Base-by-base conservation (phyloP, 306 rosid species). In the Ormosia semicastrata region DNA sequence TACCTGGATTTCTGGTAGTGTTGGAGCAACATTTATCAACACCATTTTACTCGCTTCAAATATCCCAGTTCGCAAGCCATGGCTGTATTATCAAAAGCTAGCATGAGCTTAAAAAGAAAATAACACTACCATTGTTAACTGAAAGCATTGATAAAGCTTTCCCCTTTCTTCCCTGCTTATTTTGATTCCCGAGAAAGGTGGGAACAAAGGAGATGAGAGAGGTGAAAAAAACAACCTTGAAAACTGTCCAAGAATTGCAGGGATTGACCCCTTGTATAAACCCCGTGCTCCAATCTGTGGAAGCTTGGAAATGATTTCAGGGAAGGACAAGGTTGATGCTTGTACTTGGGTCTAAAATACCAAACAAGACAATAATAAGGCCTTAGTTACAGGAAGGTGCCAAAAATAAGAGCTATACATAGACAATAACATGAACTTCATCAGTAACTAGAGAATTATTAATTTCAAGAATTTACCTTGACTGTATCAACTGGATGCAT, bases 201-300 rank as follows among this genome's bases (percentile, higher is more conserved):
- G 41, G 29, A 73, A 57, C 54, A 60, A 68, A 37, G 63, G 40
- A 36, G 53, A 41, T 57, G 12, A 64, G 81, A 60, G 46, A 82
- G 59, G 68, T 34, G 72, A 69, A 43, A 43, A 34, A 78, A 79
- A 68, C 71, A 86, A 96, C 99, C 99, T 92, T 56, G 98, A 91
- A 89, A 96, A 96, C 84, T 96, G 99, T 81, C 99, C 98, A 73
- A 96, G 94, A 87, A 96, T 94, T 70, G 99, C 99, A 66, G 99
- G 98, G 77, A 92, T 90, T 72, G 99, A 96, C 12, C 99, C 99
- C 80, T 97, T 86, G 86, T 94, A 96, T 75, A 96, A 64, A 74
- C 98, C 97, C 52, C 18, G 92, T 40, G 80, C 88, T 63, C 99
- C 99, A 60, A 96, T 91, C 84, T 92, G 91, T 67, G 99, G 99